phyloP scores from a whole-genome alignment of 1,284 basidiomycete species.

The Fistulina hepatica region DNA sequence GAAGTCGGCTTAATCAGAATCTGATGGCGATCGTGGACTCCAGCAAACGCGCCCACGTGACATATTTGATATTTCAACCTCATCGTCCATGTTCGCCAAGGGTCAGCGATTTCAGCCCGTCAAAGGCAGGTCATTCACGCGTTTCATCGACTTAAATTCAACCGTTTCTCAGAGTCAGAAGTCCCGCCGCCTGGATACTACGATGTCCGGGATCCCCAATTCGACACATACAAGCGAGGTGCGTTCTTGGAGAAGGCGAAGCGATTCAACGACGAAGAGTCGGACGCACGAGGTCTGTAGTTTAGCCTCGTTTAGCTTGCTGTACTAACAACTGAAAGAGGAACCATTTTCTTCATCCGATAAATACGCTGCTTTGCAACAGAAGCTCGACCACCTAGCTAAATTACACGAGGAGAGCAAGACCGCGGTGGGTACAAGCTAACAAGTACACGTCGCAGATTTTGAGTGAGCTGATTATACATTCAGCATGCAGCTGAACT shows the following conservation, averaged over 20 bases:
- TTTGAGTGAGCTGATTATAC: neutral
- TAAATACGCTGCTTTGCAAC: constrained; percentile 30
- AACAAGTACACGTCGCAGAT: too few relatives aligned
- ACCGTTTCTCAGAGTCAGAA: constrained; percentile 21
- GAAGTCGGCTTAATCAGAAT: too few relatives aligned
- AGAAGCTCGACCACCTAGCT: constrained; percentile 59
- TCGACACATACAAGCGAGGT: constrained; percentile 42
- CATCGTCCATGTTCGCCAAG: constrained; percentile 32
- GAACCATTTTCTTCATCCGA: neutral
- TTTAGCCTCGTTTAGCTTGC: neutral
- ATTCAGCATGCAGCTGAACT: constrained; percentile 48
- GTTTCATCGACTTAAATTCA: neutral
- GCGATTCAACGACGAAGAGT: constrained; percentile 34
- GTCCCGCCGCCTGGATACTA: constrained; percentile 31
- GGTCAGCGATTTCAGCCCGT: constrained; percentile 29
- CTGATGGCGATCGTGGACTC: too few relatives aligned
- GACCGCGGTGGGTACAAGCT: constrained; percentile 39
- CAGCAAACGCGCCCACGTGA: too few relatives aligned
- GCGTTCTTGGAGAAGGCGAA: constrained; percentile 46
- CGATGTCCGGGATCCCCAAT: constrained; percentile 29
- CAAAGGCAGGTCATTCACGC: constrained; percentile 23
- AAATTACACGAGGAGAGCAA: constrained; percentile 53
- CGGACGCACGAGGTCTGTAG: constrained; percentile 30
- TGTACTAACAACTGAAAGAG: neutral
- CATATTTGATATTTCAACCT: too few relatives aligned